phyloP scores from a whole-genome alignment of 768 basidiomycete genomes.

The Lactarius indigo region DNA sequence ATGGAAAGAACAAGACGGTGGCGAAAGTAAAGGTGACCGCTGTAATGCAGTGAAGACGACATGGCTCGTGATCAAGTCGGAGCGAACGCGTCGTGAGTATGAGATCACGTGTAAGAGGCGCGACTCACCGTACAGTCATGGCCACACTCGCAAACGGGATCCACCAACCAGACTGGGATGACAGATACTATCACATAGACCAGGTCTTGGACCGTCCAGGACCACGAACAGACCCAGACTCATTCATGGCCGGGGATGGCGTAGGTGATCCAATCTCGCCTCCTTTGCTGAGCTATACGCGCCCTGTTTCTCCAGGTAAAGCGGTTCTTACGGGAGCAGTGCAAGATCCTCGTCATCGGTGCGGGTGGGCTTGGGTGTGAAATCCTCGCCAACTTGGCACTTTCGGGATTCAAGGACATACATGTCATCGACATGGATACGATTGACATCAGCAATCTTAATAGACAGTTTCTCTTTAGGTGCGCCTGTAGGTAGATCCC shows the following conservation, averaged over 20 bases:
- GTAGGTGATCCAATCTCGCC: constrained; percentile 41
- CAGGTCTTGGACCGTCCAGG: constrained; percentile 82
- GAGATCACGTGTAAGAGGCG: constrained; percentile 1
- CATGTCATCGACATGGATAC: constrained; percentile 99
- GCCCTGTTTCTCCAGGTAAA: constrained; percentile 59
- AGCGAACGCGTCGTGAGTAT: constrained; percentile 7
- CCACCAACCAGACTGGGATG: constrained; percentile 45
- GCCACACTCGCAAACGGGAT: constrained; percentile 35
- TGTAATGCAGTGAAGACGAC: constrained; percentile 48
- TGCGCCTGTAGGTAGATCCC: constrained; percentile 32
- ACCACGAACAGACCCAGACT: constrained; percentile 77
- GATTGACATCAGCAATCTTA: constrained; percentile 98
- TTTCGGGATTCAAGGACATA: constrained; percentile 97
- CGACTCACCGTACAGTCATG: neutral
- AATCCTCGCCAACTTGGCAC: constrained; percentile 92
- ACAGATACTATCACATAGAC: constrained; percentile 79
- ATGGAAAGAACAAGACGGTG: constrained; percentile 86
- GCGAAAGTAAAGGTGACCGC: constrained; percentile 79
- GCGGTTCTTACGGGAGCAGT: constrained; percentile 72
- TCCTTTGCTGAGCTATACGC: neutral
- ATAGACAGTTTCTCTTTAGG: constrained; percentile 98
- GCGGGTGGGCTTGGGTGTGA: constrained; percentile 98
- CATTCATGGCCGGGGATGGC: constrained; percentile 76
- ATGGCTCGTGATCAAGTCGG: neutral
- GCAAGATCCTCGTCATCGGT: constrained; percentile 96